Conservation (phyloP, 1,284 basidiomycete genomes). For the Puccinia hordei region DNA sequence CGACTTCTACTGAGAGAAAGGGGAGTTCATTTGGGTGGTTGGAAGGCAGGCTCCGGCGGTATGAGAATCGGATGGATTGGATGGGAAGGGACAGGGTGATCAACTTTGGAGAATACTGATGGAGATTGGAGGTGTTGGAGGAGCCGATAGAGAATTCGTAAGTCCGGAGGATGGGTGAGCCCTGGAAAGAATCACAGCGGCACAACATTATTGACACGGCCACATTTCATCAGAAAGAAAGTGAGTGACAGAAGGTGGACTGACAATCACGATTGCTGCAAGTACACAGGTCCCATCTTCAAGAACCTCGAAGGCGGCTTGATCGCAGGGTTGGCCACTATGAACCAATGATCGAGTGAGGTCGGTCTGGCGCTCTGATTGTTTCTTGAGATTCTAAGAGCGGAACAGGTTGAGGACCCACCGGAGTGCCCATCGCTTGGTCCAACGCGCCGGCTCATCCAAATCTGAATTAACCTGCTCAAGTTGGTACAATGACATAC, state of each 20-base stretch:
- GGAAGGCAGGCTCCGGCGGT: background rate
- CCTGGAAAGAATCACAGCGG: background rate
- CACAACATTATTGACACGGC: background rate
- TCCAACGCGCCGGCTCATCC: slow-evolving; percentile 35
- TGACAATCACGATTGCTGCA: slow-evolving; percentile 13
- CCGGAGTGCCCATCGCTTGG: slow-evolving; percentile 27
- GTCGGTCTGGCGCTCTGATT: slow-evolving; percentile 3
- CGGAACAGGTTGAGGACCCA: slow-evolving; percentile 13
- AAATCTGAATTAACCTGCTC: background rate
- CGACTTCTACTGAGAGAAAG: slow-evolving; percentile 11
- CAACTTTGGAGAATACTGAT: background rate
- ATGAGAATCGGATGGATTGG: slow-evolving; percentile 20
- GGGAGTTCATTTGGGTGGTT: background rate
- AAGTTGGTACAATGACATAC: slow-evolving; percentile 37
- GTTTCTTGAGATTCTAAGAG: background rate
- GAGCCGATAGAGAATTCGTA: slow-evolving; percentile 30
- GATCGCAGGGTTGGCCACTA: slow-evolving; percentile 32
- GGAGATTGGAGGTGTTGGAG: background rate
- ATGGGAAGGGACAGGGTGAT: slow-evolving; percentile 21
- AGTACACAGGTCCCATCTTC: slow-evolving; percentile 31
- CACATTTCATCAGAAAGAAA: background rate
- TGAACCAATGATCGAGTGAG: background rate
- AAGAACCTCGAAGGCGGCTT: slow-evolving; percentile 28
- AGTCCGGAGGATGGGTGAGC: slow-evolving; percentile 7
- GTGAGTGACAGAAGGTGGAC: background rate